These are phyloP conservation scores for Solanum virginianum DNA, from an alignment of 257 asterid genomes.

Conservation along the genomic window DNA sequence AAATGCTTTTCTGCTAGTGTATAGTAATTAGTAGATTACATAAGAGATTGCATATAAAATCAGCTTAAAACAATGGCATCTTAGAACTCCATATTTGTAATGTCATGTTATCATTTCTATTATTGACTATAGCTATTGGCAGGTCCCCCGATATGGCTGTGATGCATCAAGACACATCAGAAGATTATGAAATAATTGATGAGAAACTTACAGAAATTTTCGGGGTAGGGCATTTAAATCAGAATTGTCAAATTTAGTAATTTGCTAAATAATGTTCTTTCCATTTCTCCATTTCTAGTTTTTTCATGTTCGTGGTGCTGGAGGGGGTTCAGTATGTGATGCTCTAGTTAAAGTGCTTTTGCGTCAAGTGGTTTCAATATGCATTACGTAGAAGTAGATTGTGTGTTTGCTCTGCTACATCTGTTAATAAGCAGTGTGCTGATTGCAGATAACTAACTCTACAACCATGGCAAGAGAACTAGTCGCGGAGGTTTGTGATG, in stretches of 20 bases:
- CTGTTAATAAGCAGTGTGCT: not conserved
- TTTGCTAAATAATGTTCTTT: not conserved
- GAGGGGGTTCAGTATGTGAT: not conserved
- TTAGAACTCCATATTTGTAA: not conserved
- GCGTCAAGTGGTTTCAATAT: not conserved
- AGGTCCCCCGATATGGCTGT: constrained; percentile 81
- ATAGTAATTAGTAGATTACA: not conserved
- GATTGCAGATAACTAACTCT: constrained; percentile 35
- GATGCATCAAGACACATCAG: constrained; percentile 86
- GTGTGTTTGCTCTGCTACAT: not conserved
- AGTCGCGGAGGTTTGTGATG: constrained; percentile 57
- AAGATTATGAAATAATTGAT: constrained; percentile 50
- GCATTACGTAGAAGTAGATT: not conserved
- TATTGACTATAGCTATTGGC: not conserved
- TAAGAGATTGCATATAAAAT: not conserved
- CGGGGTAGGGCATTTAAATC: constrained; percentile 16
- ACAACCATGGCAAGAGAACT: constrained; percentile 47
- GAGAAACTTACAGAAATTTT: constrained; percentile 49
- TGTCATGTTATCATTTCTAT: not conserved
- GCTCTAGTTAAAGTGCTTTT: not conserved
- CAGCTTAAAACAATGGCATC: not conserved
- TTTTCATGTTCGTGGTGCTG: not conserved
- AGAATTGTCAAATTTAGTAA: not conserved
- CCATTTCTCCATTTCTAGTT: not conserved
- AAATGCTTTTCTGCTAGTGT: not conserved